Evolutionary conservation across 257 asterid genomes (phyloP).

Genomic region (Paraleonurus japonicus): DNA sequence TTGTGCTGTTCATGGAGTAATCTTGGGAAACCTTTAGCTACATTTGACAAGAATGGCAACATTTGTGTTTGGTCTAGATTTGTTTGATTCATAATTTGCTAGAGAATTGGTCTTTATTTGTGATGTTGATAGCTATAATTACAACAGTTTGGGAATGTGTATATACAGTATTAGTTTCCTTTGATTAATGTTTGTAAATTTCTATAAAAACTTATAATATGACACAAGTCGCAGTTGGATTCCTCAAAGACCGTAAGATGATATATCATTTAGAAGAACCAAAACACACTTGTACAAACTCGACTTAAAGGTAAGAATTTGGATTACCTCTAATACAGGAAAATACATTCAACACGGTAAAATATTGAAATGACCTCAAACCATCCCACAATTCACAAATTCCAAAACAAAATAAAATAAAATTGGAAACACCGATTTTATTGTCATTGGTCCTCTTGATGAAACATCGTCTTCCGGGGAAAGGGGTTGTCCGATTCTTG

Average conservation of each 20-base stretch:
- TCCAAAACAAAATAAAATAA: too few species aligned
- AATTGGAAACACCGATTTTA: too few species aligned
- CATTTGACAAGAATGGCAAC: slow-evolving; percentile 73
- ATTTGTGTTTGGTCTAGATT: slow-evolving; percentile 64
- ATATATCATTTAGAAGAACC: too few species aligned
- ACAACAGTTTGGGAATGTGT: slow-evolving; percentile 14
- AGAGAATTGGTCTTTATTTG: slow-evolving; percentile 22
- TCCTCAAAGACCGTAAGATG: too few species aligned
- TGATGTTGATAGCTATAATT: slow-evolving; percentile 11
- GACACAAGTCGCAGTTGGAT: not conserved
- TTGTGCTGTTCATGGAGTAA: slow-evolving; percentile 85
- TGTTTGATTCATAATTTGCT: not conserved
- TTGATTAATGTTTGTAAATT: slow-evolving; percentile 1
- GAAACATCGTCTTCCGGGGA: too few species aligned
- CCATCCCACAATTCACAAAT: too few species aligned
- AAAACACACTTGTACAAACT: too few species aligned
- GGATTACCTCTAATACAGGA: too few species aligned
- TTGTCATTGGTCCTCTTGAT: too few species aligned
- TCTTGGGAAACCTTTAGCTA: slow-evolving; percentile 77
- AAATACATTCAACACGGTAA: too few species aligned
- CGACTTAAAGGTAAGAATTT: too few species aligned
- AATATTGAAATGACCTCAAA: too few species aligned
- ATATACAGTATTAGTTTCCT: slow-evolving; percentile 21
- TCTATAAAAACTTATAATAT: not conserved
- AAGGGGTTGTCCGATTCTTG: not conserved